Base-by-base conservation (phyloP, 768 basidiomycete species). In the Auricularia sp. region DNA sequence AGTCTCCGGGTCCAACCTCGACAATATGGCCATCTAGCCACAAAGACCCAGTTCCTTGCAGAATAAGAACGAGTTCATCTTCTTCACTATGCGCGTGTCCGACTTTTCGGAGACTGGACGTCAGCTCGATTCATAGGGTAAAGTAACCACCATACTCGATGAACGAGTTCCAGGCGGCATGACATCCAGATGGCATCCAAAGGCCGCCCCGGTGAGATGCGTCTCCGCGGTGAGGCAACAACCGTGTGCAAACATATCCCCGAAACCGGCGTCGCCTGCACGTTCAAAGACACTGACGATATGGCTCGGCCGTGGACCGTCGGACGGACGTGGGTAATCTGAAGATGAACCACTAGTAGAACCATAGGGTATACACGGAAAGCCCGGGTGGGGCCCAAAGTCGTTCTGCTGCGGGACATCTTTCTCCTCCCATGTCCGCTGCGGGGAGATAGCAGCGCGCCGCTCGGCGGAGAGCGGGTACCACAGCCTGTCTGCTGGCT, bases 131-230 rank as follows among this genome's bases (percentile, higher is more conserved):
- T 37, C 54, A 54, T 14, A 0, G 11, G 42, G 51, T 35, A 54
- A 29, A 29, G 11, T 47, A 6, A 34, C 33, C 36, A 5, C 35
- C 24, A 54, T 16, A 70, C 69, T 66, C 18, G 66, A 67, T 13
- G 69, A 68, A 56, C 68, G 64, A 2, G 68, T 64, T 10, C 69
- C 69, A 10, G 69, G 69, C 10, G 69, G 68, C 16, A 62, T 34
- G 8, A 70, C 66, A 47, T 70, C 69, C 45, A 70, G 65, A 45
- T 70, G 69, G 44, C 64, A 65, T 3, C 69, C 69, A 24, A 70
- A 65, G 34, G 63, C 47, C 4, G 56, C 56, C 4, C 66, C 68
- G 36, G 66, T 67, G 62, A 70, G 59, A 1, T 61, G 63, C 2
- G 68, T 68, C 58, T 70, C 69, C 42, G 67, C 63, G 3, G 69